Evolutionary conservation across 441 rosid species (phyloP), one percentile per base, ranked within the genome.

Genomic region (Gossypium laxum): DNA sequence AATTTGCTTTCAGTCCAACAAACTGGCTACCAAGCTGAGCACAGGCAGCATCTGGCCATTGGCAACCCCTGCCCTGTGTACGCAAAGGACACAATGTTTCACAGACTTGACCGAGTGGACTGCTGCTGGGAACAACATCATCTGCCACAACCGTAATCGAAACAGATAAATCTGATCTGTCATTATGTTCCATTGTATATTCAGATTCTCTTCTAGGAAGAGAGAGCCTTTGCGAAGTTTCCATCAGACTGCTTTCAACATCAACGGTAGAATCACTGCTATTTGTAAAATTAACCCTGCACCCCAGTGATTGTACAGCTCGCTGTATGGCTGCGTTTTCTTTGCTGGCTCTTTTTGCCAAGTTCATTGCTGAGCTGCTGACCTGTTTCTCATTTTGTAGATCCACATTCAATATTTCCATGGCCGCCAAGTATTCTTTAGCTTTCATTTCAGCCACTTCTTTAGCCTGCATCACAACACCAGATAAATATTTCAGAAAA

Each of bases 41-140:
- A 81, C 99, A 94, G 18, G 87, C 91, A 0, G 90, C 88, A 68
- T 92, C 97, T 2, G 99, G 95, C 99, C 99, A 94, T 58, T 82
- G 77, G 76, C 99, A 94, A 73, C 86, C 88, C 78, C 96, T 93
- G 41, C 91, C 92, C 10, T 78, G 81, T 54, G 91, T 71, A 58
- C 95, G 88, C 73, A 86, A 72, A 0, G 98, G 98, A 73, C 99
- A 92, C 75, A 92, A 60, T 18, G 83, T 79, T 80, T 89, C 93
- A 76, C 99, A 95, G 14, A 84, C 82, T 21, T 80, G 77, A 61
- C 79, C 55, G 10, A 78, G 28, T 17, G 86, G 75, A 73, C 76
- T 84, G 64, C 76, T 84, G 64, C 76, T 47, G 2, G 87, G 75
- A 74, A 45, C 76, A 68, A 21, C 74, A 66, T 86, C 88, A 72